Evolutionary conservation across 1,284 basidiomycete genomes (phyloP).

Genomic region (Moniliella sp.): DNA sequence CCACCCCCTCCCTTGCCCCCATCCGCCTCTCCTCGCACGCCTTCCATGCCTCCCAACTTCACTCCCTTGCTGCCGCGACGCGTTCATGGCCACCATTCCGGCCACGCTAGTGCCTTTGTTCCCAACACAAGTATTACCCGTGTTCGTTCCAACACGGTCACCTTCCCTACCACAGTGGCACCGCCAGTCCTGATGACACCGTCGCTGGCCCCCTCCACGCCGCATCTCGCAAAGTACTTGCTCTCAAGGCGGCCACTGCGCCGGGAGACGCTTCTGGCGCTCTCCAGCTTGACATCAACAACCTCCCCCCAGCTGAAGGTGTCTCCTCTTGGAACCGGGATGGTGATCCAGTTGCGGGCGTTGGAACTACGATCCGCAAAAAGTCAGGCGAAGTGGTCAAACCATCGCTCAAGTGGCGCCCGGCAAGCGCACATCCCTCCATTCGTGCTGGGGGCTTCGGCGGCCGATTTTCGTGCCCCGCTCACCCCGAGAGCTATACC

Average conservation of each 20-base stretch:
- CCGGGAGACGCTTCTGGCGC: slow-evolving; percentile 13
- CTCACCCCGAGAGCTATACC: slow-evolving; percentile 2
- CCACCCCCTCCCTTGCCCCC: too few species aligned
- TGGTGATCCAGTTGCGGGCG: slow-evolving; percentile 5
- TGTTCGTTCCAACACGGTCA: too few species aligned
- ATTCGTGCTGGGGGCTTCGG: slow-evolving; percentile 12
- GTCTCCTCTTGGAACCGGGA: slow-evolving; percentile 2
- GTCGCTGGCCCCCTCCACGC: slow-evolving; percentile 14
- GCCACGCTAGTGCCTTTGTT: too few species aligned
- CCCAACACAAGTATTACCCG: too few species aligned
- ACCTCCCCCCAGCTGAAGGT: slow-evolving; percentile 14
- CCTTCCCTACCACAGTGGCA: too few species aligned
- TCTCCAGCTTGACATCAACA: slow-evolving; percentile 19
- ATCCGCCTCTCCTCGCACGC: too few species aligned
- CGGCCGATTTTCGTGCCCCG: slow-evolving; percentile 31
- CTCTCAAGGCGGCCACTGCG: slow-evolving; percentile 12
- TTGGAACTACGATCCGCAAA: slow-evolving; percentile 46
- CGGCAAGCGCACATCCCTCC: slow-evolving; percentile 32
- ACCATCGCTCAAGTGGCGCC: slow-evolving; percentile 59
- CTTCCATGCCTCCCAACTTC: too few species aligned
- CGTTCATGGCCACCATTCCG: too few species aligned
- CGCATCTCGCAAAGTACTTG: slow-evolving; percentile 14
- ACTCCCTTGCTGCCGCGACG: too few species aligned
- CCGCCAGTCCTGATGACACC: too few species aligned
- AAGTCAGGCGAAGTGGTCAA: slow-evolving; percentile 82